Conservation (phyloP, 2,329 filamentous ascomycete species). For the Botryotinia convoluta region DNA sequence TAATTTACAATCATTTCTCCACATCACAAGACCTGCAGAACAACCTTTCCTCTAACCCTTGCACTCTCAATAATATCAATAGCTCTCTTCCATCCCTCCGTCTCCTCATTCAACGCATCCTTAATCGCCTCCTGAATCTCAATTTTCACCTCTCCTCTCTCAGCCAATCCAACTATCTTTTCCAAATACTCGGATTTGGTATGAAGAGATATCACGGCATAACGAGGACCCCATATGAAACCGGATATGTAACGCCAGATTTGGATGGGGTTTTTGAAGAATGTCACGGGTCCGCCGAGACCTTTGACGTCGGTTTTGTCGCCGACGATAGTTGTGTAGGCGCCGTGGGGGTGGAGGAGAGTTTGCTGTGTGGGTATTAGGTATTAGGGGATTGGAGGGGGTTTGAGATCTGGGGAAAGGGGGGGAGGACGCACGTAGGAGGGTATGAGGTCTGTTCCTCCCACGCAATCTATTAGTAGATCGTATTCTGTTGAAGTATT, state of each 20-base stretch:
- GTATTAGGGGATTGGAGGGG: conserved; percentile 1
- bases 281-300: conserved; percentile 34
- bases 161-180: conserved; percentile 19
- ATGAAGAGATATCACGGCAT: conserved; percentile 29
- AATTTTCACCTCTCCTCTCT: conserved; percentile 21
- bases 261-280: conserved; percentile 31
- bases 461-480: conserved; percentile 39
- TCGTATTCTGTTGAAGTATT: conserved; percentile 24
- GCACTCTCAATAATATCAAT: conserved; percentile 22
- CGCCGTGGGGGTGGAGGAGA: conserved; percentile 31
- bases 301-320: conserved; percentile 32
- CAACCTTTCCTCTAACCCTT: conserved; percentile 24
- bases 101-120: conserved; percentile 20
- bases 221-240: conserved; percentile 35
- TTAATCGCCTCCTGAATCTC: conserved; percentile 23
- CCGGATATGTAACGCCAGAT: conserved; percentile 34
- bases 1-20: neutral
- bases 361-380: conserved; percentile 22
- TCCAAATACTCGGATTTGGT: conserved; percentile 18
- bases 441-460: conserved; percentile 37
- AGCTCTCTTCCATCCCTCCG: conserved; percentile 20
- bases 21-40: conserved; percentile 19
- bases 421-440: conserved; percentile 27
- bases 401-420: neutral
- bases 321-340: conserved; percentile 37